Base-by-base conservation (phyloP, 306 rosid species). In the Rosa chinensis region DNA sequence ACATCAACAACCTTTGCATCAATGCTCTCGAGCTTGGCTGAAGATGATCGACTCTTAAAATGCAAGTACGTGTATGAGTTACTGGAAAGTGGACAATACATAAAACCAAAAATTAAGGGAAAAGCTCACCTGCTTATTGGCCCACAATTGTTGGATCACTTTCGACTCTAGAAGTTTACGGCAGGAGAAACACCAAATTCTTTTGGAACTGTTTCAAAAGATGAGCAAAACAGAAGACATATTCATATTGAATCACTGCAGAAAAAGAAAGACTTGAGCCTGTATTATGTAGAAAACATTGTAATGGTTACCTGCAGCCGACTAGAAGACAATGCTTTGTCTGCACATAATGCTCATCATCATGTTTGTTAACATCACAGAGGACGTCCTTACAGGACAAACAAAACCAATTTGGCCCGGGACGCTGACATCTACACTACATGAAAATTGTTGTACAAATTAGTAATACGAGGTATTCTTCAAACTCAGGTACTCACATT, bases 291-390 rank as follows among this genome's bases (percentile, higher is more conserved):
- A 52, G 58, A 17, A 52, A 52, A 7, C 10, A 52, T 0, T 17
- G 20, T 52, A 2, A 52, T 52, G 20, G 58, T 52, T 52, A 52
- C 58, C 58, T 4, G 58, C 58, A 16, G 7, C 0, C 0, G 0
- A 28, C 32, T 0, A 28, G 0, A 52, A 52, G 21, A 52, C n/a
- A 52, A 52, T 52, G 58, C 58, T 17, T 17, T 14, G 58, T 52
- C 58, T 52, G 37, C 0, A 0, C 0, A 32, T 32, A 2, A 32
- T 32, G 37, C 37, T 32, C 37, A 32, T 0, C 0, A 32, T 0
- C 37, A 52, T n/a, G 5, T 52, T 0, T 2, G 37, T 32, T 32
- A 32, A 32, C 58, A 20, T 17, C 0, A 52, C 58, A 32, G 37
- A 52, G 8, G 58, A 52, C 58, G 16, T 7, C 4, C 58, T 28